phyloP scores from a whole-genome alignment of 2,329 filamentous ascomycete species.

The Calonectria naviculata region DNA sequence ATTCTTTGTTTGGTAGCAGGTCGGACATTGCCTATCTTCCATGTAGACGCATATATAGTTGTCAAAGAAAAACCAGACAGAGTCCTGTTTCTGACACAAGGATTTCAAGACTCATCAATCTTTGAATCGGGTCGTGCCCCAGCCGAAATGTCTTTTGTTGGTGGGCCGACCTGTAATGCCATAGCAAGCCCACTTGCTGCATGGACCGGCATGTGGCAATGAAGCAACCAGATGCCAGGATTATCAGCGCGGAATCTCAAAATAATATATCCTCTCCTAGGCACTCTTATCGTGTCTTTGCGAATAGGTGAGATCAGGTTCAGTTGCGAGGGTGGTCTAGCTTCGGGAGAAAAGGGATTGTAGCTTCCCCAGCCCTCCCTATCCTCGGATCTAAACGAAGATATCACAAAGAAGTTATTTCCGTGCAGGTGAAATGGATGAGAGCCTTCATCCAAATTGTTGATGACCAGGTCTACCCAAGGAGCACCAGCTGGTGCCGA shows the following conservation, averaged over 20 bases:
- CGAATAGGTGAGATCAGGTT: neutral
- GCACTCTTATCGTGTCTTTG: neutral
- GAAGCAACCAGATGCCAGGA: neutral
- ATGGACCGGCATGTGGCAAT: slow-evolving; percentile 7
- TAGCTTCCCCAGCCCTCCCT: slow-evolving; percentile 2
- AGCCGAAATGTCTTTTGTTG: neutral
- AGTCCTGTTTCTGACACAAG: too few species aligned
- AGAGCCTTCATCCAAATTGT: slow-evolving; percentile 63
- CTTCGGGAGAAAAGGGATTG: neutral
- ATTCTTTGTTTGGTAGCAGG: too few species aligned
- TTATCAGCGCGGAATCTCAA: neutral
- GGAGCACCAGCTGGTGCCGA: slow-evolving; percentile 47
- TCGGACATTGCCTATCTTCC: too few species aligned
- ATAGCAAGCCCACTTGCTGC: neutral
- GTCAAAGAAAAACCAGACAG: too few species aligned
- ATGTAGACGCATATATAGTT: too few species aligned
- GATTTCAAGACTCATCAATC: too few species aligned
- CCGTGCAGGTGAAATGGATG: slow-evolving; percentile 68
- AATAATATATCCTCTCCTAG: neutral
- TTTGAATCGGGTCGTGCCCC: neutral
- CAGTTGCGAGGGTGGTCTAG: neutral
- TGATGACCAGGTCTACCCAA: slow-evolving; percentile 67
- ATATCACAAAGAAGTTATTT: slow-evolving; percentile 63
- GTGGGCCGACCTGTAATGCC: neutral
- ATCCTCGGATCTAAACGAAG: neutral